A percentile compares a stretch with the other conserved stretches of the same genome.
Evolutionary conservation across 2,329 filamentous ascomycete genomes (phyloP).

Genomic region (Moelleriella libera): DNA sequence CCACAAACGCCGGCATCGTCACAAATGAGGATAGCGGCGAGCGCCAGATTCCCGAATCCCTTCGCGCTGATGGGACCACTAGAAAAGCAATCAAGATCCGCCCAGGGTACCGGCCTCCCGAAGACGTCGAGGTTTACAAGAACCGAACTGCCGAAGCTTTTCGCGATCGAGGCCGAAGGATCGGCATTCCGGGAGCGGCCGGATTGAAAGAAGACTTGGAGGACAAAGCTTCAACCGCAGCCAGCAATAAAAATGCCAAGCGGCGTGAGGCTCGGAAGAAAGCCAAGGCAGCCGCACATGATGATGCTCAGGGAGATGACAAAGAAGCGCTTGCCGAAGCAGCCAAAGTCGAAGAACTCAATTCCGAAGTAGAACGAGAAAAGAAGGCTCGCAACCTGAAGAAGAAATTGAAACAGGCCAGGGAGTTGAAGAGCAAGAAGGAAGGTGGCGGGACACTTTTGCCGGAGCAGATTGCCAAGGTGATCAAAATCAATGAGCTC

Average conservation of each 20-base stretch:
- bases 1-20: constrained; percentile 59
- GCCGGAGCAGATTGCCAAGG: constrained; percentile 92
- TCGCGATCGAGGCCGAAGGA: constrained; percentile 55
- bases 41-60: constrained; percentile 78
- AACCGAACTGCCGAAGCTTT: constrained; percentile 79
- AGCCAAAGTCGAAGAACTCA: constrained; percentile 28
- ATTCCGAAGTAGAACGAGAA: constrained; percentile 66
- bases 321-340: constrained; percentile 8
- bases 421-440: constrained; percentile 82
- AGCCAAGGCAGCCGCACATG: constrained; percentile 41
- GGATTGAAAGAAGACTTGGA: constrained; percentile 35
- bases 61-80: constrained; percentile 77
- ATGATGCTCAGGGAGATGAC: constrained; percentile 44
- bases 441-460: constrained; percentile 70
- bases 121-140: constrained; percentile 94
- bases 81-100: constrained; percentile 88
- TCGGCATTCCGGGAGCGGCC: constrained; percentile 58
- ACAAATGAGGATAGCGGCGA: constrained; percentile 63
- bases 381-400: constrained; percentile 85
- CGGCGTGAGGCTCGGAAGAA: constrained; percentile 41
- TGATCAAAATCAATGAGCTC: constrained; percentile 92
- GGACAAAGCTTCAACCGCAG: constrained; percentile 28
- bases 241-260: constrained; percentile 80
- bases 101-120: constrained; percentile 83
- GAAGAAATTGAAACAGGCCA: constrained; percentile 91